Conservation (phyloP, 2,329 filamentous ascomycete species). For the Lojkania enalia region DNA sequence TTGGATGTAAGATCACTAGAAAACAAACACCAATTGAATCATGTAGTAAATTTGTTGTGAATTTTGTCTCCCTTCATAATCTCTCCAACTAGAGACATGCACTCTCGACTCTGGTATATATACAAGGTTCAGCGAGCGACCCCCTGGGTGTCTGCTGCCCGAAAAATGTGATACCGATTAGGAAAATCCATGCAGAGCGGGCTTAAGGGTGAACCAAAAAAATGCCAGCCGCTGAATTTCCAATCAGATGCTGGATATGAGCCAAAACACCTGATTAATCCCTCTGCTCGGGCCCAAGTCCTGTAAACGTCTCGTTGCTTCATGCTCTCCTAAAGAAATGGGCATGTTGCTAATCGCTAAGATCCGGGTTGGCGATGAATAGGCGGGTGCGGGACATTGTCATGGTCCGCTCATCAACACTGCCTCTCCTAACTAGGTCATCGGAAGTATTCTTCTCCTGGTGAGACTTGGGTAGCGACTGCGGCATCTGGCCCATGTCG, state of each 20-base stretch:
- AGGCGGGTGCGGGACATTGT: conserved; percentile 70
- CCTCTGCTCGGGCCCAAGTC: neutral
- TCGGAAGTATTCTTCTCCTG: conserved; percentile 62
- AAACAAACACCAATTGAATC: too few relatives aligned
- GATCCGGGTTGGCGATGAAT: conserved; percentile 85
- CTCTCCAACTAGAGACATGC: neutral
- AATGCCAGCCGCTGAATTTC: conserved; percentile 5
- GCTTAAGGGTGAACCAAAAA: conserved; percentile 9
- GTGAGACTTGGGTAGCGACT: conserved; percentile 46
- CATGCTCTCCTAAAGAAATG: too few relatives aligned
- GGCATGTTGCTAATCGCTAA: conserved; percentile 49
- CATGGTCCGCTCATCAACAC: conserved; percentile 79
- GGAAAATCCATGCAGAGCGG: conserved; percentile 13
- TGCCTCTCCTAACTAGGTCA: conserved; percentile 74
- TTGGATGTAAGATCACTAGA: too few relatives aligned
- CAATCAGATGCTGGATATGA: conserved; percentile 5
- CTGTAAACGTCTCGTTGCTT: too few relatives aligned
- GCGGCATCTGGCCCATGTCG: conserved; percentile 55
- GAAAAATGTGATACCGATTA: conserved; percentile 7
- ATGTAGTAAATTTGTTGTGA: too few relatives aligned
- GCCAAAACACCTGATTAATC: neutral
- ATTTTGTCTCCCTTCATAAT: too few relatives aligned
- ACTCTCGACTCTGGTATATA: conserved; percentile 6
- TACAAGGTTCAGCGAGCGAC: conserved; percentile 17
- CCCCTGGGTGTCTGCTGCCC: conserved; percentile 17